Evolutionary conservation across 2,329 filamentous ascomycete genomes (phyloP).

Genomic region (Teratosphaeria pseudoeucalypti): DNA sequence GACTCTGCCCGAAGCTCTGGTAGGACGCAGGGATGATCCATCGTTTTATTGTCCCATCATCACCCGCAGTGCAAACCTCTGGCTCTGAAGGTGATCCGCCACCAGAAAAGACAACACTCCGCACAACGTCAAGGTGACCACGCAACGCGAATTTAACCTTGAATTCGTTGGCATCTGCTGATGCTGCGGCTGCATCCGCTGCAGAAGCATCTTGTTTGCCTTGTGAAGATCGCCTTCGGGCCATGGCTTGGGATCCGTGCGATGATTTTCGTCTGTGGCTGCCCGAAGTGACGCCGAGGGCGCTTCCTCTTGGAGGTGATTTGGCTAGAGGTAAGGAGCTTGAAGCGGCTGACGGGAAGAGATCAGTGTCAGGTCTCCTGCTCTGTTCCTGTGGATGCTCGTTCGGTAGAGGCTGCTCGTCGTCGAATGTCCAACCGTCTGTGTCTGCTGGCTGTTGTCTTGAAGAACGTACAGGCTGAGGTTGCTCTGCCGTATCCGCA

Average conservation of each 20-base stretch:
- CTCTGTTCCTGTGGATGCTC: conserved; percentile 39
- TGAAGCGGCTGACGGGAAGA: conserved; percentile 65
- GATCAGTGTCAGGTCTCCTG: conserved; percentile 70
- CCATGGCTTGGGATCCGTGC: conserved; percentile 41
- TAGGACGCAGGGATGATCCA: conserved; percentile 79
- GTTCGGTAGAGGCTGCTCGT: conserved; percentile 48
- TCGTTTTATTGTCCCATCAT: conserved; percentile 91
- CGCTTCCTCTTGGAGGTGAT: conserved; percentile 55
- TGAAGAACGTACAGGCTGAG: conserved; percentile 8
- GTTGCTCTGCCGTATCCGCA: conserved; percentile 28
- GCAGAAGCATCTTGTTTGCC: conserved; percentile 43
- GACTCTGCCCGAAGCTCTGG: conserved; percentile 44
- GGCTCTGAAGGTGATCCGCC: conserved; percentile 91
- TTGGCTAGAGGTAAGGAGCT: conserved; percentile 60
- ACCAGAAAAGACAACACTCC: conserved; percentile 91
- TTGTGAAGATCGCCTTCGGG: conserved; percentile 54
- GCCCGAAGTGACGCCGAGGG: conserved; percentile 35
- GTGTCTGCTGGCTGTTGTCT: conserved; percentile 29
- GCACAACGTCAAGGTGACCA: conserved; percentile 86
- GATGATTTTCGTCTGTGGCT: conserved; percentile 68
- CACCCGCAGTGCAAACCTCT: conserved; percentile 90
- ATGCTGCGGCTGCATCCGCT: conserved; percentile 30
- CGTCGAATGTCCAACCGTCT: conserved; percentile 91
- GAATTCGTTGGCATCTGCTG: conserved; percentile 65
- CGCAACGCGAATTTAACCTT: conserved; percentile 86